phyloP scores from a whole-genome alignment of 176 grass and related monocot species.

The Bromus sterilis region DNA sequence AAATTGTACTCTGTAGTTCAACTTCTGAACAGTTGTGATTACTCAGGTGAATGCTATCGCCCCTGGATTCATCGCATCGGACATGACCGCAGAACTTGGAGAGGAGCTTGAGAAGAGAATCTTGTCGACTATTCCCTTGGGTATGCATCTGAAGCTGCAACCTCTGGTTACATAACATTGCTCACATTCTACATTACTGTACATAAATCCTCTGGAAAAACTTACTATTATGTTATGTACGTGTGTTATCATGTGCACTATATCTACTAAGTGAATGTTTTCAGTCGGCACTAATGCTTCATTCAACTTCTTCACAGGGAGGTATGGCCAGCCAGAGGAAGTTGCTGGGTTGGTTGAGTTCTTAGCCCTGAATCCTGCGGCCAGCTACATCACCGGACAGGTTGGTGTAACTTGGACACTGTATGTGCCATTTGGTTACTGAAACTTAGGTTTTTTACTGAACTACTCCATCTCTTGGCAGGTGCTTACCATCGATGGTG shows the following conservation, averaged over 20 bases:
- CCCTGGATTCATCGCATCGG: slow-evolving; percentile 90
- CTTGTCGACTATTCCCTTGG: slow-evolving; percentile 73
- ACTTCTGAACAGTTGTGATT: slow-evolving; percentile 27
- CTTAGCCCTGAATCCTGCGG: slow-evolving; percentile 35
- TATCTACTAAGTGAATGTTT: neutral
- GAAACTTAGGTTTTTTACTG: neutral
- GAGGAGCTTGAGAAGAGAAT: slow-evolving; percentile 92
- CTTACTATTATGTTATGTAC: neutral
- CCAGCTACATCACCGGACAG: slow-evolving; percentile 52
- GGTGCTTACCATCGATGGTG: slow-evolving; percentile 65
- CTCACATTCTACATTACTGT: neutral
- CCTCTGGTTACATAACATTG: neutral
- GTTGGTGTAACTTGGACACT: neutral
- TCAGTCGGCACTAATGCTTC: neutral
- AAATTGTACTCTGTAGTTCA: neutral
- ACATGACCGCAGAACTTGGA: slow-evolving; percentile 88
- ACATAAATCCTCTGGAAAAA: neutral
- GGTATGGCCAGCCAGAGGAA: slow-evolving; percentile 80
- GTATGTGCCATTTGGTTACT: neutral
- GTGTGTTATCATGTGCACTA: neutral
- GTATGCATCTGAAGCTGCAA: slow-evolving; percentile 25
- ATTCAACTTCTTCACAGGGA: slow-evolving; percentile 40
- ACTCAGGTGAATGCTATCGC: slow-evolving; percentile 91
- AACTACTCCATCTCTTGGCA: slow-evolving; percentile 3
- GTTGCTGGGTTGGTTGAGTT: slow-evolving; percentile 45